Evolutionary conservation across 371 early-diverging fungal genomes (phyloP).

Genomic region (Haplosporangium sp.): DNA sequence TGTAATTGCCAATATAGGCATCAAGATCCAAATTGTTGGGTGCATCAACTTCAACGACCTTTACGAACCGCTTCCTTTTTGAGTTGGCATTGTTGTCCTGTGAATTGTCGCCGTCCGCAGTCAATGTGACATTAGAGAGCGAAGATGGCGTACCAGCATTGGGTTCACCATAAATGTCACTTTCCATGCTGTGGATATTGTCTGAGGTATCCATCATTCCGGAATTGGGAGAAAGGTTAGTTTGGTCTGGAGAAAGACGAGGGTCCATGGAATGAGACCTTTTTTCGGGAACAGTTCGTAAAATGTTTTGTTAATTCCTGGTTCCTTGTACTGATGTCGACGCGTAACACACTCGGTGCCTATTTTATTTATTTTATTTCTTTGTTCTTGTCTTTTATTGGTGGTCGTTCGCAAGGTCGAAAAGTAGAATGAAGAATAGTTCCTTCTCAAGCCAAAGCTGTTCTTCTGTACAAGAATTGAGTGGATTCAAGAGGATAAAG

Average conservation of each 20-base stretch:
- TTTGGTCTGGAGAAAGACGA: slow-evolving; percentile 43
- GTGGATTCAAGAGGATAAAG: background rate
- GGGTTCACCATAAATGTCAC: slow-evolving; percentile 31
- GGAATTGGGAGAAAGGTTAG: slow-evolving; percentile 28
- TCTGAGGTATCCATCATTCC: slow-evolving; percentile 46
- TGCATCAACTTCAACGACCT: slow-evolving; percentile 57
- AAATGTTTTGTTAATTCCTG: slow-evolving; percentile 10
- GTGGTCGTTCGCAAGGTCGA: background rate
- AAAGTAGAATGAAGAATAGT: slow-evolving; percentile 20
- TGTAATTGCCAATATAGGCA: slow-evolving; percentile 74
- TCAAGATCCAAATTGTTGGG: slow-evolving; percentile 78
- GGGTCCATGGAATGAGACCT: slow-evolving; percentile 33
- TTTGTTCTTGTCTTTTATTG: background rate
- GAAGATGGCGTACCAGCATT: slow-evolving; percentile 47
- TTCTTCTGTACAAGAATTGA: background rate
- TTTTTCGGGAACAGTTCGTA: background rate
- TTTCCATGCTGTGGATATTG: slow-evolving; percentile 19
- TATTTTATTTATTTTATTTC: background rate
- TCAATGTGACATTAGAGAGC: slow-evolving; percentile 33
- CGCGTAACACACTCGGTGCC: slow-evolving; percentile 6
- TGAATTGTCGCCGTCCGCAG: slow-evolving; percentile 37
- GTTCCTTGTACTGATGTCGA: slow-evolving; percentile 29
- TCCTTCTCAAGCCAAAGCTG: background rate
- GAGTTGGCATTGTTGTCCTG: slow-evolving; percentile 38
- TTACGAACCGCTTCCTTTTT: slow-evolving; percentile 58